phyloP scores from a whole-genome alignment of 2,329 filamentous ascomycete genomes.

The Xylariomycetidae sp. region DNA sequence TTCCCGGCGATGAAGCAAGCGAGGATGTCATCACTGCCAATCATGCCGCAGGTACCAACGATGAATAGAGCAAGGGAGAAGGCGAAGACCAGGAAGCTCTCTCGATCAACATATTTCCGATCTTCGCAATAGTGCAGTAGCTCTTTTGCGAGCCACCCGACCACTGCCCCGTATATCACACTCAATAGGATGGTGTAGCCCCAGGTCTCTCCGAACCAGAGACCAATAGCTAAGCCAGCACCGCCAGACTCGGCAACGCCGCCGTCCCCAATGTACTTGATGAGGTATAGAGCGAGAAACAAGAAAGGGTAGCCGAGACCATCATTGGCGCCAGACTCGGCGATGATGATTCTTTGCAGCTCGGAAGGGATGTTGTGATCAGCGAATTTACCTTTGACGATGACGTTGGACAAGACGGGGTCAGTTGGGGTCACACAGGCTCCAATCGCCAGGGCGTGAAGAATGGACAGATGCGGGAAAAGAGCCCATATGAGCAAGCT shows the following conservation, averaged over 20 bases:
- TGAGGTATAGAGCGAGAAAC: constrained; percentile 77
- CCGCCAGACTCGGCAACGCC: constrained; percentile 53
- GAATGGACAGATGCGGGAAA: constrained; percentile 64
- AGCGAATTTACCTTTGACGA: constrained; percentile 90
- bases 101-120: constrained; percentile 75
- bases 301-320: constrained; percentile 86
- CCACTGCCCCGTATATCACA: constrained; percentile 67
- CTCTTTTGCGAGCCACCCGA: constrained; percentile 79
- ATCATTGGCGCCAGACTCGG: constrained; percentile 85
- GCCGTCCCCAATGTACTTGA: constrained; percentile 65
- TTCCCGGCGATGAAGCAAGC: constrained; percentile 93
- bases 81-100: constrained; percentile 84
- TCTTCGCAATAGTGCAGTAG: constrained; percentile 81
- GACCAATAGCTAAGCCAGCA: constrained; percentile 60
- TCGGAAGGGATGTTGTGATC: constrained; percentile 82
- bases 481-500: constrained; percentile 74
- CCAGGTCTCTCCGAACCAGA: constrained; percentile 86
- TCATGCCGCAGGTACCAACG: constrained; percentile 77
- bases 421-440: constrained; percentile 92
- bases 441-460: constrained; percentile 75
- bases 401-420: constrained; percentile 80
- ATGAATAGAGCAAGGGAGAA: constrained; percentile 84
- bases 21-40: constrained; percentile 84
- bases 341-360: constrained; percentile 75
- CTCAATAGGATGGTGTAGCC: constrained; percentile 78